Conservation (phyloP, 1,284 basidiomycete species). For the Dichomitus squalens region DNA sequence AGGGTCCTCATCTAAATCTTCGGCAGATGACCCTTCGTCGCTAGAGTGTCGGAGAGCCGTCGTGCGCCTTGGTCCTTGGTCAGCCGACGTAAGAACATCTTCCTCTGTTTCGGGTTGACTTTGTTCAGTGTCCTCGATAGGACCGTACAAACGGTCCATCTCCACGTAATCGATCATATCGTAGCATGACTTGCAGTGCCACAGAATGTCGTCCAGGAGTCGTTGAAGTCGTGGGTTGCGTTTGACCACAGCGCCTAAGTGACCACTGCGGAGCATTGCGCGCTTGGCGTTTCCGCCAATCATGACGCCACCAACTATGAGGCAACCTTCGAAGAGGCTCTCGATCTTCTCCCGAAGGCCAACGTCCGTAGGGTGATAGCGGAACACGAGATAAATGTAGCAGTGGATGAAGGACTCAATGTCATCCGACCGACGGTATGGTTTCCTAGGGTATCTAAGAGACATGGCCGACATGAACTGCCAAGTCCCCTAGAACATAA, state of each 20-base stretch:
- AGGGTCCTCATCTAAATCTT: too few relatives aligned
- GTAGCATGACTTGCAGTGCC: neutral
- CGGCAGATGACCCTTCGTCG: too few relatives aligned
- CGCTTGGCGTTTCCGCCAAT: neutral
- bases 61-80: too few relatives aligned
- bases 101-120: neutral
- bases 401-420: conserved; percentile 17
- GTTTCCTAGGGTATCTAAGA: conserved; percentile 5
- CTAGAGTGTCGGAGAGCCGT: too few relatives aligned
- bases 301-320: neutral
- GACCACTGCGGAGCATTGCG: neutral
- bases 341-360: neutral
- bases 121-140: neutral
- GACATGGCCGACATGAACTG: conserved; percentile 10
- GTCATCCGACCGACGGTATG: conserved; percentile 14
- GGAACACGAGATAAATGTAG: neutral
- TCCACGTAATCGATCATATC: neutral
- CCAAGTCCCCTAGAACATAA: conserved; percentile 17
- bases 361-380: neutral
- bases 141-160: neutral
- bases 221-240: neutral
- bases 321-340: neutral
- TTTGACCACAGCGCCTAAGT: neutral
- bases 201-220: neutral
- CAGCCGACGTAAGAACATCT: neutral